A percentile compares a stretch with the other conserved stretches of the same genome.
phyloP scores from a whole-genome alignment of 2,329 filamentous ascomycete species.

The Aspergillus arachidicola region DNA sequence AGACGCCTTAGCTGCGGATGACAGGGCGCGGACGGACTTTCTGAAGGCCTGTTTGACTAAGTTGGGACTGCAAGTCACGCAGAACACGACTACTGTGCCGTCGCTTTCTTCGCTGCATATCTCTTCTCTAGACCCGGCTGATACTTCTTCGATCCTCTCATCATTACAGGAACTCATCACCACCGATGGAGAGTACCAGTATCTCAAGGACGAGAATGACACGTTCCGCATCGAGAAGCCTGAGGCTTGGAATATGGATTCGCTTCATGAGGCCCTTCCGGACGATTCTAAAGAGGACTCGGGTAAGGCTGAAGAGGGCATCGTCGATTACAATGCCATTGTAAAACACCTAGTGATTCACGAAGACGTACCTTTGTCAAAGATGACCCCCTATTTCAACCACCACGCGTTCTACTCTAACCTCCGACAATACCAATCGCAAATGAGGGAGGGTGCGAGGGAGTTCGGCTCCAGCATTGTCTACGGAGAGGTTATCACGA shows the following conservation, averaged over 20 bases:
- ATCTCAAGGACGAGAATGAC: constrained; percentile 79
- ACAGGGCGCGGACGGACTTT: constrained; percentile 71
- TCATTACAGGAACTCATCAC: constrained; percentile 68
- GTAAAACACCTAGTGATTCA: constrained; percentile 76
- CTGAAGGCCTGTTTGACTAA: constrained; percentile 78
- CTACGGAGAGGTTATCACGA: constrained; percentile 90
- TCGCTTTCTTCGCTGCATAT: constrained; percentile 82
- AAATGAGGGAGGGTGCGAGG: constrained; percentile 56
- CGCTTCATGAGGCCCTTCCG: constrained; percentile 58
- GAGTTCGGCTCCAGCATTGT: constrained; percentile 77
- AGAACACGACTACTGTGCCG: constrained; percentile 69
- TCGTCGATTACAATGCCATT: constrained; percentile 73
- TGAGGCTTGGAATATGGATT: constrained; percentile 61
- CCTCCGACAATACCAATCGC: constrained; percentile 66
- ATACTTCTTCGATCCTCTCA: constrained; percentile 68
- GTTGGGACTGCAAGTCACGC: constrained; percentile 76
- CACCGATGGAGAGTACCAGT: constrained; percentile 66
- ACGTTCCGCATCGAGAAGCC: constrained; percentile 76
- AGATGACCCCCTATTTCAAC: constrained; percentile 83
- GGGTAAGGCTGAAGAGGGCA: constrained; percentile 55
- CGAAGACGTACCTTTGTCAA: constrained; percentile 68
- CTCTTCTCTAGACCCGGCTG: constrained; percentile 66
- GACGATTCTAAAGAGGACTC: constrained; percentile 30
- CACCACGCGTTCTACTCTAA: constrained; percentile 77
- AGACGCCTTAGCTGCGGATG: constrained; percentile 66